Conservation (phyloP, 2,329 filamentous ascomycete species). For the Diaporthe destruens region DNA sequence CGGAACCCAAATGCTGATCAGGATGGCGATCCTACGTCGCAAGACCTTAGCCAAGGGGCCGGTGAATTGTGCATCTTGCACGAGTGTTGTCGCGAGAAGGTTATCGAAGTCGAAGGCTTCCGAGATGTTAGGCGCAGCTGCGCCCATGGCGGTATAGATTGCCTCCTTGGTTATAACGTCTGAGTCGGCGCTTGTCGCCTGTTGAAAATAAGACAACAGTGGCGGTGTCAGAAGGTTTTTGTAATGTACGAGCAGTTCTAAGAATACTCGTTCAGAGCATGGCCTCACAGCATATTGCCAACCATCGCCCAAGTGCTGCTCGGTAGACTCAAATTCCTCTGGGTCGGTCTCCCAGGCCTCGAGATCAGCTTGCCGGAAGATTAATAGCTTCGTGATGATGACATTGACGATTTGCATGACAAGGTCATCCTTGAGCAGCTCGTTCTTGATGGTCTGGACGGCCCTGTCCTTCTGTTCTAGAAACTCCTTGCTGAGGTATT, state of each 20-base stretch:
- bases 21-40: constrained; percentile 86
- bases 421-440: constrained; percentile 82
- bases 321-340: constrained; percentile 93
- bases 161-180: constrained; percentile 92
- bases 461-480: constrained; percentile 82
- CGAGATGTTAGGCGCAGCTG: constrained; percentile 82
- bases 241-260: constrained; percentile 91
- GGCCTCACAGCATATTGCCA: constrained; percentile 95
- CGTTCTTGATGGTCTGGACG: constrained; percentile 75
- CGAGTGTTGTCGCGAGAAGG: constrained; percentile 81
- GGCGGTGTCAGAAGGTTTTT: constrained; percentile 84
- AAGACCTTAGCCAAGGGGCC: constrained; percentile 80
- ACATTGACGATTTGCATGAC: constrained; percentile 85
- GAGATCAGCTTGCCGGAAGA: constrained; percentile 87
- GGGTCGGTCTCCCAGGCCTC: constrained; percentile 94
- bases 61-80: constrained; percentile 79
- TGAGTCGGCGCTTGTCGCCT: constrained; percentile 73
- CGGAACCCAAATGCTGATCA: constrained; percentile 90
- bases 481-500: constrained; percentile 79
- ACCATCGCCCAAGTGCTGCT: constrained; percentile 85
- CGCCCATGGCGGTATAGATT: constrained; percentile 91
- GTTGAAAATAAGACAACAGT: constrained; percentile 84
- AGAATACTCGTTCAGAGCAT: constrained; percentile 92
- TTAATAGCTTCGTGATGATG: constrained; percentile 88
- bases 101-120: constrained; percentile 84